phyloP scores from a whole-genome alignment of 257 asterid species.

The Sherardia arvensis region DNA sequence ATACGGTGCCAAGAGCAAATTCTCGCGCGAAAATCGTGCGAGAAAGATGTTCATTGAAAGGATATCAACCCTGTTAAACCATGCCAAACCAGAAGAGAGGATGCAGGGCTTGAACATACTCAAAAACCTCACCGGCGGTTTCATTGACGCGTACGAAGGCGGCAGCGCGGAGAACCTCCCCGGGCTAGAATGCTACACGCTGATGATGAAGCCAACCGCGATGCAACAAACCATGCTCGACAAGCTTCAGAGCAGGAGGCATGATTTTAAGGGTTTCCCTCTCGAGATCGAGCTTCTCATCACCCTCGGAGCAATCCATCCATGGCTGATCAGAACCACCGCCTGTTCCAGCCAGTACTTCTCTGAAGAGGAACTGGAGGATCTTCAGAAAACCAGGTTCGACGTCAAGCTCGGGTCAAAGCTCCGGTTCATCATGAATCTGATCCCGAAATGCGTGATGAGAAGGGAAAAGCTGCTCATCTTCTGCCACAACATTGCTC shows the following conservation, averaged over 20 bases:
- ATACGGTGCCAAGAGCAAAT: conserved; percentile 42
- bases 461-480: conserved; percentile 69
- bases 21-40: conserved; percentile 72
- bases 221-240: conserved; percentile 59
- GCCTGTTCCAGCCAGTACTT: conserved; percentile 65
- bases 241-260: conserved; percentile 77
- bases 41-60: conserved; percentile 73
- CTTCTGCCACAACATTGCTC: conserved; percentile 94
- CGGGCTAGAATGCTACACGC: conserved; percentile 82
- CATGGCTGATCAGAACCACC: conserved; percentile 86
- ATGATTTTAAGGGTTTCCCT: conserved; percentile 77
- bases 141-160: conserved; percentile 90
- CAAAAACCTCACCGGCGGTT: conserved; percentile 62
- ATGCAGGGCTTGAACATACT: conserved; percentile 59
- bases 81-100: too few relatives aligned
- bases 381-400: conserved; percentile 63
- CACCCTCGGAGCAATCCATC: conserved; percentile 95
- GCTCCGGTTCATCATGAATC: conserved; percentile 87
- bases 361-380: conserved; percentile 47
- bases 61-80: conserved; percentile 67
- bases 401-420: conserved; percentile 77
- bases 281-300: conserved; percentile 77
- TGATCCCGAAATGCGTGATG: conserved; percentile 67
- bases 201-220: conserved; percentile 87
- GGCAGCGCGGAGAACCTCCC: conserved; percentile 71